Conservation (phyloP, 1,139 yeast genomes). For the Blastobotrys indianensis region DNA sequence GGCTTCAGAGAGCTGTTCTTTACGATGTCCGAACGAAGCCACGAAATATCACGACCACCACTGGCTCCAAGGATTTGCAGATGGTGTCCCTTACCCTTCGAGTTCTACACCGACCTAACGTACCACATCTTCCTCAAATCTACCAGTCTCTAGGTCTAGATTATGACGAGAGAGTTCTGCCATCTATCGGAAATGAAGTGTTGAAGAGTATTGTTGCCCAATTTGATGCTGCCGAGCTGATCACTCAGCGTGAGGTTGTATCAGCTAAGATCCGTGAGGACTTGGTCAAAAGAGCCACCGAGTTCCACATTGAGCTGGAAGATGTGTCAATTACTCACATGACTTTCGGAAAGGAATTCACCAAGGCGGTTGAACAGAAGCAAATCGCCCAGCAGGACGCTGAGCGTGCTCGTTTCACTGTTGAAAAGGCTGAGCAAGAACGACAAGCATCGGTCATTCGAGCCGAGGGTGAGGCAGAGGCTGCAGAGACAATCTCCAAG, state of each 20-base stretch:
- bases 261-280: slow-evolving; percentile 87
- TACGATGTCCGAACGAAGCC: slow-evolving; percentile 93
- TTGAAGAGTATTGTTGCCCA: slow-evolving; percentile 94
- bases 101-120: slow-evolving; percentile 92
- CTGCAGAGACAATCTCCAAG: slow-evolving; percentile 91
- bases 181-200: slow-evolving; percentile 95
- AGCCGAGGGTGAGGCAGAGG: slow-evolving; percentile 99
- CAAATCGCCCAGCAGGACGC: slow-evolving; percentile 99
- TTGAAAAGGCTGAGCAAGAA: slow-evolving; percentile 96
- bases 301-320: slow-evolving; percentile 86
- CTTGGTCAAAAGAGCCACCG: slow-evolving; percentile 74
- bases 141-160: slow-evolving; percentile 90
- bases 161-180: slow-evolving; percentile 94
- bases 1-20: slow-evolving; percentile 88
- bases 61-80: slow-evolving; percentile 96
- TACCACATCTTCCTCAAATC: slow-evolving; percentile 68
- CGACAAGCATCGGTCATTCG: slow-evolving; percentile 90
- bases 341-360: slow-evolving; percentile 95
- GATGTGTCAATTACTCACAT: slow-evolving; percentile 97
- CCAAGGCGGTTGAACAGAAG: slow-evolving; percentile 97
- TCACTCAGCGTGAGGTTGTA: slow-evolving; percentile 94
- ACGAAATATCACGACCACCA: slow-evolving; percentile 85
- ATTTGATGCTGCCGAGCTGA: slow-evolving; percentile 95
- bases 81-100: slow-evolving; percentile 91
- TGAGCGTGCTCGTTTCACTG: slow-evolving; percentile 90